These are phyloP conservation scores for Kwoniella mangroviensis DNA, from an alignment of 768 basidiomycete species.

Conservation along the genomic window DNA sequence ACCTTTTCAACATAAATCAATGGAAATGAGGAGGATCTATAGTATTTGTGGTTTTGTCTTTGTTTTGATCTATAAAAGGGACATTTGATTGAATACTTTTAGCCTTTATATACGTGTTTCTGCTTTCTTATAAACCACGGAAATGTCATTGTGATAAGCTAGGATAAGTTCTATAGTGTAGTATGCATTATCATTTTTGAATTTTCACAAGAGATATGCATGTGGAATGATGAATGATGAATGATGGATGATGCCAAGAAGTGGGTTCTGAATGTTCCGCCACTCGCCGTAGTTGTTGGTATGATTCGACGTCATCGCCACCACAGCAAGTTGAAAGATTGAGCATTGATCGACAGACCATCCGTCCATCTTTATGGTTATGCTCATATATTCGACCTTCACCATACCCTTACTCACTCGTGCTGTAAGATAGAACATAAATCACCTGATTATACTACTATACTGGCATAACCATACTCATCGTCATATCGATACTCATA, in stretches of 20 bases:
- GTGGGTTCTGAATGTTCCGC: background rate
- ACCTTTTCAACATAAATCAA: background rate
- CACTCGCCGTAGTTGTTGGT: background rate
- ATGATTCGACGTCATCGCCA: conserved; percentile 14
- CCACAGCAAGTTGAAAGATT: background rate
- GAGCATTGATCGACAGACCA: conserved; percentile 17
- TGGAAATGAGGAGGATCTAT: background rate
- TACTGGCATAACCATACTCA: too few species aligned
- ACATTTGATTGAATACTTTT: background rate
- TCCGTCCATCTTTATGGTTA: background rate
- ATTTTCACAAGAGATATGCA: background rate
- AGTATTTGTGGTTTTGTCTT: background rate
- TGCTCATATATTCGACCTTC: background rate
- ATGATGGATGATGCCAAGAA: background rate
- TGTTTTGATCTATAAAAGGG: background rate
- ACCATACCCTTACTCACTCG: too few species aligned
- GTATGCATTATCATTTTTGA: background rate
- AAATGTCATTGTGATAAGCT: background rate
- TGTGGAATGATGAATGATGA: background rate
- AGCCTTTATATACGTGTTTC: background rate
- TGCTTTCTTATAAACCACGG: too few species aligned
- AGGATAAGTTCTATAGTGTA: background rate
- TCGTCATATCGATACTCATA: too few species aligned
- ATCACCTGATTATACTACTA: too few species aligned
- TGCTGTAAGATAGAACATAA: too few species aligned